Base-by-base conservation (phyloP, 2,329 filamentous ascomycete species). In the Aspergillus pseudotamarii region DNA sequence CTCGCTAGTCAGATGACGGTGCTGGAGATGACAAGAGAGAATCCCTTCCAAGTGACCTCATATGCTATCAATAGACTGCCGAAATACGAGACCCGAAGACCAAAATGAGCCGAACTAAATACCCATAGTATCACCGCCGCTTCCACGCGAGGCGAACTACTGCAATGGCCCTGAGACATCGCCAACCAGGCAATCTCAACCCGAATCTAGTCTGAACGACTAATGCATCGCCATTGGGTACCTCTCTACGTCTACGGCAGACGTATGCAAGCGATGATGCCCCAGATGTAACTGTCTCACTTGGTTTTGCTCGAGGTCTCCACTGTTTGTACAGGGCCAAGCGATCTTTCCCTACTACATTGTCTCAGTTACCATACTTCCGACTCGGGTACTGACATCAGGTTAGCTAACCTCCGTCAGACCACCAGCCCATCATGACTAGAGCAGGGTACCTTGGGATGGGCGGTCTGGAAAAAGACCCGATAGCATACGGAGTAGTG, bases 221-320 rank as follows among this genome's bases (percentile, higher is more conserved):
- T 32, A 51, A 51, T 30, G 48, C 48, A 30, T 51, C 48, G 26
- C 23, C 12, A 32, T 32, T 51, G 48, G 45, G 26, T 51, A 30
- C 48, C 48, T 51, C 48, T n/a, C 23, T 28, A 19, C n/a, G 23
- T 48, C 45, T 1, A 6, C 23, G 23, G 23, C 45, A 23, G 23
- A 19, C 28, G 45, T 16, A 19, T 30, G 26, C 48, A 14, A 19
- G 48, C 45, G 48, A 30, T 32, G 48, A 51, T 54, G 16, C n/a
- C n/a, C 51, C 28, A 34, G 45, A 72, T 72, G 67, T 68, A 71
- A 70, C 66, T 56, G 54, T 70, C 61, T 60, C 61, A 60, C 28
- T 55, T 62, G 56, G 36, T 14, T 16, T 28, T 28, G 45, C 12
- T 11, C 3, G 6, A 12, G 11, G 53, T 19, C 36, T 45, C 45